Evolutionary conservation across 1,284 basidiomycete species (phyloP), one percentile per base, ranked within the genome.

Genomic region (Tremellales sp.): DNA sequence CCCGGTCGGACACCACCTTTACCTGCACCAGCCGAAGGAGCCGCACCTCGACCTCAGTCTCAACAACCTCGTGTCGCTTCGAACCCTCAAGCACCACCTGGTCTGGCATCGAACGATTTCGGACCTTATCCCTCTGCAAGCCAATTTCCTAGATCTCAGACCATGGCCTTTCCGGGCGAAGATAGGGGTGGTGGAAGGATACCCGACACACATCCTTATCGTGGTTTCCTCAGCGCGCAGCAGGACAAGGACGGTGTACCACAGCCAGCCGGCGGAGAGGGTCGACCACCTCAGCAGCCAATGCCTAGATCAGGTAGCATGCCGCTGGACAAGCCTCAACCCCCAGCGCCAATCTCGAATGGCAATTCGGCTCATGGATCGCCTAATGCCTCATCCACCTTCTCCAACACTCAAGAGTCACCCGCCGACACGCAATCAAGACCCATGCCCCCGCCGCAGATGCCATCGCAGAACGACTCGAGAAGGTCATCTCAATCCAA

Each of bases 71-170:
- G 31, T 2, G 40, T 24, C 12, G 29, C 17, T 7, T 37, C 17
- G 31, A 40, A 25, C 40, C 48, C 22, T 8, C 31, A 35, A 27
- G 27, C n/a, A 26, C 46, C 37, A 10, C 37, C 29, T 24, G n/a
- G 27, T 48, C 11, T 39, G 27, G n/a, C 13, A 15, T 17, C 25
- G 8, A 21, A 22, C 40, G 41, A 41, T 25, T 27, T 39, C 31
- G 50, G 31, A 22, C 44, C 35, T 33, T 48, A 36, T 47, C 45
- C 45, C 40, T 49, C 41, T 44, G 49, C 33, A 50, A 51, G 39
- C 54, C 54, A 13, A 22, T 40, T 39, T 60, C 67, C 39, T 53
- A 69, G 43, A 62, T 71, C 48, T 51, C 74, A 48, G 64, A 73
- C 55, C 58, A 72, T 56, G 69, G 73, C 62, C 3, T 58, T 58